Conservation (phyloP, 495 filamentous ascomycete species). For the Podospora anserina region DNA sequence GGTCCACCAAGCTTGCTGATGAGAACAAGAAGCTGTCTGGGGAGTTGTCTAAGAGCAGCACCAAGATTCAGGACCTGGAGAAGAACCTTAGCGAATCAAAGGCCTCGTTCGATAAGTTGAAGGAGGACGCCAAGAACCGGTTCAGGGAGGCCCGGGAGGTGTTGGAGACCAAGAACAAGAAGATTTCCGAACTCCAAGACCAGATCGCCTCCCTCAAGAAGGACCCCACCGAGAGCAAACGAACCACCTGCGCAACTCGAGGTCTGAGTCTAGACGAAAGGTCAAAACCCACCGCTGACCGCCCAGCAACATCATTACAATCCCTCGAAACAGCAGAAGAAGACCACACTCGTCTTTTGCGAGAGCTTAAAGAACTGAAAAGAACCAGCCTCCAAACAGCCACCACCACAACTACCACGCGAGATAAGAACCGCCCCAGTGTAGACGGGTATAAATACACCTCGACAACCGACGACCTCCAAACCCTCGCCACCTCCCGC, state of each 20-base stretch:
- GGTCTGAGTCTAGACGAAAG: conserved; percentile 28
- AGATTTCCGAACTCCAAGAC: conserved; percentile 47
- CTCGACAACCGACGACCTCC: conserved; percentile 18
- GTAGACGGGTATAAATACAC: conserved; percentile 15
- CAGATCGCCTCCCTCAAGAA: conserved; percentile 30
- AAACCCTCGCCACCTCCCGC: conserved; percentile 26
- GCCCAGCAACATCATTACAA: conserved; percentile 21
- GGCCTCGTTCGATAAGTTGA: conserved; percentile 53
- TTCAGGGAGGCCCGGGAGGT: conserved; percentile 54
- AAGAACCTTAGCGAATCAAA: conserved; percentile 38
- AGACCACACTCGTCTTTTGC: conserved; percentile 18
- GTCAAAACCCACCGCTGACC: conserved; percentile 16
- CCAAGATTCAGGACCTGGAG: conserved; percentile 44
- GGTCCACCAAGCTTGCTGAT: conserved; percentile 38
- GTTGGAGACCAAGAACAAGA: conserved; percentile 62
- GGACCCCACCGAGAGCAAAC: conserved; percentile 22
- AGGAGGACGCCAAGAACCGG: conserved; percentile 58
- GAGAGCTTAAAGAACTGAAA: conserved; percentile 17
- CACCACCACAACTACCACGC: conserved; percentile 12
- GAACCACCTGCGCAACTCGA: conserved; percentile 13
- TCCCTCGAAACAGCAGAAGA: conserved; percentile 25
- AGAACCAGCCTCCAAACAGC: conserved; percentile 6
- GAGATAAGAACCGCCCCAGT: conserved; percentile 10
- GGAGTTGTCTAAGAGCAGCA: conserved; percentile 37
- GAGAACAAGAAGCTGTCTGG: conserved; percentile 47